These are phyloP conservation scores for Huntiella moniliformis DNA, from an alignment of 2,329 filamentous ascomycete genomes.

Conservation along the genomic window DNA sequence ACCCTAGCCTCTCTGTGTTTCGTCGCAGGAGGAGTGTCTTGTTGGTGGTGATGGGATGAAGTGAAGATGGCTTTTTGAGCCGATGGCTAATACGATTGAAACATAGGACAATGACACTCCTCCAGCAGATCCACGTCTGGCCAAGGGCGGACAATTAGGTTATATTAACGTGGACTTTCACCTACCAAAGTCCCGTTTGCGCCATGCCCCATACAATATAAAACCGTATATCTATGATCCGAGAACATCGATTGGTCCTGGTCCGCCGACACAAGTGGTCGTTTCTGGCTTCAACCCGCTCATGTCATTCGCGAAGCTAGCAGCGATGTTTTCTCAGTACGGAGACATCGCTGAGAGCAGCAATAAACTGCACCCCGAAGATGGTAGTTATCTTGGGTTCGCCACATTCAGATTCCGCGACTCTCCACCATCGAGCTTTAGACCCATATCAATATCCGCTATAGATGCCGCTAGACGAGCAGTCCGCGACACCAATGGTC, in stretches of 20 bases:
- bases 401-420: conserved; percentile 84
- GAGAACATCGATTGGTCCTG: conserved; percentile 68
- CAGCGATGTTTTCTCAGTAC: conserved; percentile 57
- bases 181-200: conserved; percentile 51
- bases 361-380: conserved; percentile 88
- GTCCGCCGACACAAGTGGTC: conserved; percentile 76
- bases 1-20: conserved; percentile 6
- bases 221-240: conserved; percentile 68
- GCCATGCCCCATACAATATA: conserved; percentile 57
- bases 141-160: conserved; percentile 43
- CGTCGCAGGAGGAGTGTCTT: conserved; percentile 37
- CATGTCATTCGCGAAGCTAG: conserved; percentile 59
- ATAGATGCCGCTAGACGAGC: conserved; percentile 68
- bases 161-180: conserved; percentile 54
- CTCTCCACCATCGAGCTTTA: conserved; percentile 28
- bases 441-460: conserved; percentile 42
- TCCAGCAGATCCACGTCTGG: conserved; percentile 66
- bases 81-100: conserved; percentile 18
- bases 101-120: conserved; percentile 62
- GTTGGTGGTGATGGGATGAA: conserved; percentile 17
- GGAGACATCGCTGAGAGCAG: conserved; percentile 80
- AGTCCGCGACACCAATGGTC: conserved; percentile 55
- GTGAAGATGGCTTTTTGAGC: not conserved
- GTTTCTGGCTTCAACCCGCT: conserved; percentile 94
- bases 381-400: conserved; percentile 83